Percentiles rank a stretch among this genome's conserved stretches.
Conservation (phyloP, 768 basidiomycete species). For the Mycena metata region DNA sequence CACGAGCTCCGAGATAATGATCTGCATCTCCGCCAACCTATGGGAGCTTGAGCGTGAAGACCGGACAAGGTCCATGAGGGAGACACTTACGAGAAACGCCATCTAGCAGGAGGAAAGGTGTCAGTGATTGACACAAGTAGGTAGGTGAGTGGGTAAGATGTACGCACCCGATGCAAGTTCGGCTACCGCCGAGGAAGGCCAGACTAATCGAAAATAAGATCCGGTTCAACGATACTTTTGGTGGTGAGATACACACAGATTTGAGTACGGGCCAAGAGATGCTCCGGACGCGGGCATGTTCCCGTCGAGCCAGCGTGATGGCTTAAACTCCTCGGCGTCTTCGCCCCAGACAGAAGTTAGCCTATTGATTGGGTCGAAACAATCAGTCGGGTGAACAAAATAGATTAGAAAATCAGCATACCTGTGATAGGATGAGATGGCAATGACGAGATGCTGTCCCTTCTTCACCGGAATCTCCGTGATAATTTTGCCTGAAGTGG, state of each 20-base stretch:
- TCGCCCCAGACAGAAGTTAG: slow-evolving; percentile 35
- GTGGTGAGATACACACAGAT: slow-evolving; percentile 23
- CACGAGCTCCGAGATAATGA: slow-evolving; percentile 32
- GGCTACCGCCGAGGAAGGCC: slow-evolving; percentile 34
- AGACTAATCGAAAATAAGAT: slow-evolving; percentile 13
- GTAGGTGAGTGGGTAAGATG: no score
- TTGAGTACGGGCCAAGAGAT: slow-evolving; percentile 33
- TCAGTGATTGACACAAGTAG: slow-evolving; percentile 8
- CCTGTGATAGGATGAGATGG: slow-evolving; percentile 59
- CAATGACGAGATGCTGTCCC: slow-evolving; percentile 62
- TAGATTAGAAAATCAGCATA: slow-evolving; percentile 39
- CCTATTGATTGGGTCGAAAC: neutral
- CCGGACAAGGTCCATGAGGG: neutral
- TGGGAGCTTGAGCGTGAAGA: neutral
- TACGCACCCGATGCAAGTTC: slow-evolving; percentile 35
- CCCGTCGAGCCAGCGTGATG: slow-evolving; percentile 32
- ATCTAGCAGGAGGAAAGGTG: neutral
- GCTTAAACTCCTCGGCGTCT: slow-evolving; percentile 33
- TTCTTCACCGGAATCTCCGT: slow-evolving; percentile 63
- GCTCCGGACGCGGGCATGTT: slow-evolving; percentile 18
- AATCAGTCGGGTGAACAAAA: slow-evolving; percentile 27
- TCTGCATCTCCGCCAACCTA: slow-evolving; percentile 36
- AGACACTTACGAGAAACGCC: slow-evolving; percentile 34
- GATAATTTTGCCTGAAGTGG: slow-evolving; percentile 58
- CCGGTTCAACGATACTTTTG: neutral